phyloP scores from a whole-genome alignment of 352 stramenopile genomes.

The Phytophthora pisi region DNA sequence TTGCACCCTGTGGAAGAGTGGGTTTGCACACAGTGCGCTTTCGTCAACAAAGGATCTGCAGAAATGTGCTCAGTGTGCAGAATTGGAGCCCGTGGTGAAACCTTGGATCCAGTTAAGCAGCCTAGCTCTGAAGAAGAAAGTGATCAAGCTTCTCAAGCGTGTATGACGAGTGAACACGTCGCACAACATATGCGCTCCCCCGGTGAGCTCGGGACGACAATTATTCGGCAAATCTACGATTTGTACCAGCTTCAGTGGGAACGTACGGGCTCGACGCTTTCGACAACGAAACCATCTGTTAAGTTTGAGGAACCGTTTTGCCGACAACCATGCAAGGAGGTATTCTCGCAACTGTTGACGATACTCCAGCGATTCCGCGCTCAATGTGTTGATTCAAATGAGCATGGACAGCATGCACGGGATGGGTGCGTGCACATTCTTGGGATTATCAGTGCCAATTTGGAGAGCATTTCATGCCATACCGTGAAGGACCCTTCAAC shows the following conservation, averaged over 20 bases:
- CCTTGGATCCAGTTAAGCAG: neutral
- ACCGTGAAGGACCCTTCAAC: slow-evolving; percentile 45
- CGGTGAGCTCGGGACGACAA: slow-evolving; percentile 27
- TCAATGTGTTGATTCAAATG: slow-evolving; percentile 2
- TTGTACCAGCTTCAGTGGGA: slow-evolving; percentile 35
- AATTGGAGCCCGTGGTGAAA: slow-evolving; percentile 33
- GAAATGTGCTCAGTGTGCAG: slow-evolving; percentile 59
- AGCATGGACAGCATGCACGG: slow-evolving; percentile 2
- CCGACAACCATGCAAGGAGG: slow-evolving; percentile 62
- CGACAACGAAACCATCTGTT: slow-evolving; percentile 17
- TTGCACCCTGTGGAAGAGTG: slow-evolving; percentile 76
- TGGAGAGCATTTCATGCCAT: slow-evolving; percentile 64
- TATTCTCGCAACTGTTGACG: slow-evolving; percentile 54
- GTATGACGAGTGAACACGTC: neutral
- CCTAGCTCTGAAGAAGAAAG: neutral
- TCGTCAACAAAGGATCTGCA: slow-evolving; percentile 70
- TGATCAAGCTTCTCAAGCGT: neutral
- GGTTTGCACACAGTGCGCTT: slow-evolving; percentile 66
- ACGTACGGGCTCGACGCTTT: neutral
- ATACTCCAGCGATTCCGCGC: slow-evolving; percentile 54
- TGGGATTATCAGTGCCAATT: slow-evolving; percentile 68
- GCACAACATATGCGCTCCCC: slow-evolving; percentile 16
- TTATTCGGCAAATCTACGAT: slow-evolving; percentile 39
- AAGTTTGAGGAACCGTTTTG: slow-evolving; percentile 83
- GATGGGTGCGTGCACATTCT: slow-evolving; percentile 49